Conservation (phyloP, 2,329 filamentous ascomycete genomes). For the Huntiella savannae region DNA sequence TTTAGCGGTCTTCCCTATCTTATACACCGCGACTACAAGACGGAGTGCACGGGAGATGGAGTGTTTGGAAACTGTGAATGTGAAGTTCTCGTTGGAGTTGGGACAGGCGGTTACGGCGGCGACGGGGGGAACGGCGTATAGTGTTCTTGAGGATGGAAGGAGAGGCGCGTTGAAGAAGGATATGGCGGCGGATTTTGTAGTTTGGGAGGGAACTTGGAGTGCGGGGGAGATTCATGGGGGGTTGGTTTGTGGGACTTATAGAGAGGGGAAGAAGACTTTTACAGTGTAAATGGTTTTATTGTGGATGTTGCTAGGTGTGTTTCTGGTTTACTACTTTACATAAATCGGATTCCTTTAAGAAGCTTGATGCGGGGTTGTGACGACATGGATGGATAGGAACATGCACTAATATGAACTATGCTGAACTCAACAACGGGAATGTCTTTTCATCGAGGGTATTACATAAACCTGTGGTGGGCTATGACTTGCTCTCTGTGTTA, state of each 20-base stretch:
- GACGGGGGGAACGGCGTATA: constrained; percentile 36
- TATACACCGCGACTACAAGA: constrained; percentile 40
- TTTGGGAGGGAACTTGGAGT: constrained; percentile 26
- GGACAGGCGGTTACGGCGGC: constrained; percentile 34
- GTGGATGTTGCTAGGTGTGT: too few species aligned
- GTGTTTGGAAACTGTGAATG: constrained; percentile 26
- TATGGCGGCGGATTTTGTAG: constrained; percentile 37
- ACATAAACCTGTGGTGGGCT: too few species aligned
- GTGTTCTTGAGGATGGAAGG: constrained; percentile 35
- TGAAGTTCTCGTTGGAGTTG: constrained; percentile 32
- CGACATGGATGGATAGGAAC: too few species aligned
- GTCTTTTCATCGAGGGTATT: too few species aligned
- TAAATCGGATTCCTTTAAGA: too few species aligned
- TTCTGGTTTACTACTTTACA: too few species aligned
- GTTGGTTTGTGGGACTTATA: constrained; percentile 33
- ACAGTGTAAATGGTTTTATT: neutral
- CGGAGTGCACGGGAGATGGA: constrained; percentile 31
- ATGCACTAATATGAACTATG: too few species aligned
- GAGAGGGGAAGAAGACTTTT: constrained; percentile 25
- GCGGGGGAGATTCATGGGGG: constrained; percentile 27
- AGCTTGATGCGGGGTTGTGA: too few species aligned
- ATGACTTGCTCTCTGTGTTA: too few species aligned
- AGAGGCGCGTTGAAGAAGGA: constrained; percentile 33
- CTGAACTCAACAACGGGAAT: too few species aligned
- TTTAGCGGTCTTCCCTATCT: constrained; percentile 32